Conservation (phyloP, 106 monocot species). For the Narthecium ossifragum region DNA sequence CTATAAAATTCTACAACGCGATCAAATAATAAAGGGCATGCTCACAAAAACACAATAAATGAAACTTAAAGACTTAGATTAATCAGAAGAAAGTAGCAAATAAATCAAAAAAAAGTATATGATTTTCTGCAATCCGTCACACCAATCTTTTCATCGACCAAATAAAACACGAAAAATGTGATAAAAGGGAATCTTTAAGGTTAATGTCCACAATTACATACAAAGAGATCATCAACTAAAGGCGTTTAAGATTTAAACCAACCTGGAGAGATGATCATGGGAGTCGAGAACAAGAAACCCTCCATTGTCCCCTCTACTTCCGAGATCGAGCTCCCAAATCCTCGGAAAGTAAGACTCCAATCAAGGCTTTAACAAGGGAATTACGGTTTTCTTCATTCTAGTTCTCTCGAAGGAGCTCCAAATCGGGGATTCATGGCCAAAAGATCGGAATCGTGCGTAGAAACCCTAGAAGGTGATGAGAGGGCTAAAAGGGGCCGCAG, state of each 20-base stretch:
- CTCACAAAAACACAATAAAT: no score
- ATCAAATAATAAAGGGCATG: no score
- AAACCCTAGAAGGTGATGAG: not conserved
- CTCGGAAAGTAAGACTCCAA: not conserved
- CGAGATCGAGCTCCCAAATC: not conserved
- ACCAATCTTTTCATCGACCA: not conserved
- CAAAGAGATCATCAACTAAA: no score
- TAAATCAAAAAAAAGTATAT: no score
- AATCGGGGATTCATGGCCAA: not conserved
- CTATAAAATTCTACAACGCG: no score
- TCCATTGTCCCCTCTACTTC: slow-evolving; percentile 8
- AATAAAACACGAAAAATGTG: no score
- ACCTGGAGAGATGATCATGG: slow-evolving; percentile 32
- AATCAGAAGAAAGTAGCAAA: no score
- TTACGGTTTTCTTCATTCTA: not conserved
- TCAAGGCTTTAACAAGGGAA: not conserved
- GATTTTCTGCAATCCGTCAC: no score
- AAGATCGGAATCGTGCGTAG: not conserved
- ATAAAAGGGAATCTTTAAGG: no score
- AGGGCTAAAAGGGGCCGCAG: not conserved
- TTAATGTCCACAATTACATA: no score
- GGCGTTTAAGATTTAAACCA: no score
- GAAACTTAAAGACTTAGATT: no score
- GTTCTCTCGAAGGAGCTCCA: not conserved
- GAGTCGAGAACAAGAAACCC: slow-evolving; percentile 28